phyloP scores from a whole-genome alignment of 2,329 filamentous ascomycete genomes.

The Ceratocystis cubensis region DNA sequence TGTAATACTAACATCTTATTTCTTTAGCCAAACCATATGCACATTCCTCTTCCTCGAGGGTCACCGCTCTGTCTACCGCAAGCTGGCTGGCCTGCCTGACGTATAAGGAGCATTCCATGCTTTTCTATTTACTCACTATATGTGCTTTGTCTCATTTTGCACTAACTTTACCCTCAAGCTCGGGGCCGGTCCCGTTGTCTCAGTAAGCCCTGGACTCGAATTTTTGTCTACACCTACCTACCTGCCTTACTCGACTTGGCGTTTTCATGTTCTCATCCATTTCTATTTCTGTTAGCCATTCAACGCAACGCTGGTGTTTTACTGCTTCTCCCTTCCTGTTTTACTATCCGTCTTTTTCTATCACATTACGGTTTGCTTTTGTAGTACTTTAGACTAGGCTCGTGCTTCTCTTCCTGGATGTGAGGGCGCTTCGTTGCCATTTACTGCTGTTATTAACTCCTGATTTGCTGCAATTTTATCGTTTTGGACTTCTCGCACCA shows the following conservation, averaged over 20 bases:
- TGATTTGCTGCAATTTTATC: neutral
- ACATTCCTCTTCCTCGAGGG: constrained; percentile 80
- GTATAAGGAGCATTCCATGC: constrained; percentile 22
- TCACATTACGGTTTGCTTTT: neutral
- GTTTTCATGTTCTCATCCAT: neutral
- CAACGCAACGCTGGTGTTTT: neutral
- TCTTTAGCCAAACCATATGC: constrained; percentile 59
- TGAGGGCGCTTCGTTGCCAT: neutral
- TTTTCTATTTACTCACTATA: constrained; percentile 22
- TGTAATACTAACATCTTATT: neutral
- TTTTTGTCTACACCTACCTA: constrained; percentile 2
- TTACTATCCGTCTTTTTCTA: neutral
- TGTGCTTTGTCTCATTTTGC: constrained; percentile 24
- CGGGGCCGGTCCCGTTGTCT: neutral
- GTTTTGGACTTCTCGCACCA: neutral
- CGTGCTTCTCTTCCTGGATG: constrained; percentile 5
- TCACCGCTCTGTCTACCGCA: constrained; percentile 66
- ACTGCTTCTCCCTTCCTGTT: neutral
- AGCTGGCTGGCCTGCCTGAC: constrained; percentile 35
- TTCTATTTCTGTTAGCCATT: neutral
- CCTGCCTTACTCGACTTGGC: constrained; percentile 5
- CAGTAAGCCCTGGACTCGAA: neutral
- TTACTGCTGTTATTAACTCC: neutral
- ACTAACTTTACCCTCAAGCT: constrained; percentile 15
- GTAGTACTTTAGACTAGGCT: constrained; percentile 4